These are phyloP conservation scores for Jamesozyma rosinii DNA, from an alignment of 805 yeast species.

Conservation along the genomic window DNA sequence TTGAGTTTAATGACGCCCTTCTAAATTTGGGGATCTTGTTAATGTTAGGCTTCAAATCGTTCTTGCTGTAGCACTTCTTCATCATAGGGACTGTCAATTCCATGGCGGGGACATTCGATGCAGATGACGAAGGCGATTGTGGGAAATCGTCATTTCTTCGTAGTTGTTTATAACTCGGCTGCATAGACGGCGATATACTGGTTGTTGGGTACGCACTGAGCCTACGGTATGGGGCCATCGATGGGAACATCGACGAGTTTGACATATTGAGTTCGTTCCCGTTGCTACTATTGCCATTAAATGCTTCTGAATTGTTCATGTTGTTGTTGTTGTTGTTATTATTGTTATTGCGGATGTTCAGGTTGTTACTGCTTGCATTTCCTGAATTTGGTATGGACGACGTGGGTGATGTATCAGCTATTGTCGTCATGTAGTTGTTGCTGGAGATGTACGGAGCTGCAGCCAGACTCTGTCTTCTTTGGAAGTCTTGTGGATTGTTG, in stretches of 20 bases:
- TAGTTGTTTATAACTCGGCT: slow-evolving; percentile 24
- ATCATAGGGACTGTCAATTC: slow-evolving; percentile 38
- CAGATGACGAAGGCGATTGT: slow-evolving; percentile 4
- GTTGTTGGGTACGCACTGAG: slow-evolving; percentile 24
- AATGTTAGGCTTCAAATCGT: slow-evolving; percentile 52
- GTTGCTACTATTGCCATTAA: neutral
- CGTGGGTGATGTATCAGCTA: neutral
- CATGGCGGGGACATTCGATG: neutral
- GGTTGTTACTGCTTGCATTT: neutral
- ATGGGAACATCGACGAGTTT: slow-evolving; percentile 4
- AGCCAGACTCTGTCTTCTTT: slow-evolving; percentile 33
- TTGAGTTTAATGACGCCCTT: slow-evolving; percentile 55
- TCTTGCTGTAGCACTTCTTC: slow-evolving; percentile 32
- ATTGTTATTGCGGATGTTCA: neutral
- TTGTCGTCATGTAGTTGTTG: neutral
- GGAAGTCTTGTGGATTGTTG: slow-evolving; percentile 23
- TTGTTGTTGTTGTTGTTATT: neutral
- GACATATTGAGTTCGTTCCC: neutral
- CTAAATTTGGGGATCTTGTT: slow-evolving; percentile 62
- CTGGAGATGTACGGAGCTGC: slow-evolving; percentile 12
- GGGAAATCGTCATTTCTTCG: slow-evolving; percentile 25
- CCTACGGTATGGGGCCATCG: slow-evolving; percentile 21
- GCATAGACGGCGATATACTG: slow-evolving; percentile 17
- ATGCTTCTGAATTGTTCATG: neutral
- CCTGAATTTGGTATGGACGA: slow-evolving; percentile 1